These are phyloP conservation scores for Didymosphaeria variabile DNA, from an alignment of 2,329 filamentous ascomycete genomes.

Conservation along the genomic window DNA sequence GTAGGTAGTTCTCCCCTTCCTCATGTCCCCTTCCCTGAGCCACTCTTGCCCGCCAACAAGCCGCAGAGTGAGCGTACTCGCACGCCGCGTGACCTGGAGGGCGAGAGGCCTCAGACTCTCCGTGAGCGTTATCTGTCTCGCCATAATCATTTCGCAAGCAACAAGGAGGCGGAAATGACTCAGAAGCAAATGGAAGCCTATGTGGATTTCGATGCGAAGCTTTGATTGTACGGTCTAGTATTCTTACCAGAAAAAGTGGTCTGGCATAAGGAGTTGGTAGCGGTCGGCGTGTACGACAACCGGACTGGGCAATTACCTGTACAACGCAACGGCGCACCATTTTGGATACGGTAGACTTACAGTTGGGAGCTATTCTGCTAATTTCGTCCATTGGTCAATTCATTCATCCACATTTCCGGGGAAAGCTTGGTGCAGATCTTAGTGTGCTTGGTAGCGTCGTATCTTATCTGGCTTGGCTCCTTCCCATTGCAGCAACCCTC, in stretches of 20 bases:
- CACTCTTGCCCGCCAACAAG: not conserved
- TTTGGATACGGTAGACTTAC: not conserved
- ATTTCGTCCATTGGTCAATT: not conserved
- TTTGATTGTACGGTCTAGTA: not conserved
- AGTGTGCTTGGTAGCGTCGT: constrained; percentile 5
- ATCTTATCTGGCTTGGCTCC: constrained; percentile 16
- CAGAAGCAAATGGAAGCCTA: not conserved
- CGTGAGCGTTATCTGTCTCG: not conserved
- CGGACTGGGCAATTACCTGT: not conserved
- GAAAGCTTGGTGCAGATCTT: constrained; percentile 1
- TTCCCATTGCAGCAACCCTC: constrained; percentile 12
- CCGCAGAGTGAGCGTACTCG: not conserved
- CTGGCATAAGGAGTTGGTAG: not conserved
- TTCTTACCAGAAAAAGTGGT: not conserved
- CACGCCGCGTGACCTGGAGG: not conserved
- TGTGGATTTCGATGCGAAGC: not conserved
- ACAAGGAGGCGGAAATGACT: not conserved
- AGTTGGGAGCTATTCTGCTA: not conserved
- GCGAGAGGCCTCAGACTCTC: not conserved
- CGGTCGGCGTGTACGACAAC: not conserved
- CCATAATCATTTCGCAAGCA: not conserved
- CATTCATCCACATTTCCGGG: not conserved
- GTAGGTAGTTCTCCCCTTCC: not conserved
- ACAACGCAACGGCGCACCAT: not conserved
- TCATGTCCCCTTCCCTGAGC: not conserved